Conservation (phyloP, 331 rosid genomes). For the Dryas integrifolia region DNA sequence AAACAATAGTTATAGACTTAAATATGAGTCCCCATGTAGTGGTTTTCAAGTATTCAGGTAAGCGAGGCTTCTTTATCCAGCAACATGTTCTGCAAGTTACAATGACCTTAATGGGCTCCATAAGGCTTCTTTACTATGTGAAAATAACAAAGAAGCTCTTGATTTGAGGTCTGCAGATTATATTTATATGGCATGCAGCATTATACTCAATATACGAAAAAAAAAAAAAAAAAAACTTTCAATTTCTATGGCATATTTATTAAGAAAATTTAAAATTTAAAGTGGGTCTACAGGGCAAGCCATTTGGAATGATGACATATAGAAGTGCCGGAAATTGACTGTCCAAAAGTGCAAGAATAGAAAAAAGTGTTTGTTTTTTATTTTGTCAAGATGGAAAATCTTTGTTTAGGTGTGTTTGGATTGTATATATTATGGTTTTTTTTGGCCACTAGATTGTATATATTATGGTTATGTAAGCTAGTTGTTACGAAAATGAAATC, state of each 20-base stretch:
- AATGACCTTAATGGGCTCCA: constrained; percentile 19
- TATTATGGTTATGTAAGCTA: not conserved
- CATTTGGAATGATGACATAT: not conserved
- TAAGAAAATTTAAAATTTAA: not conserved
- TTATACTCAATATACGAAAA: no score
- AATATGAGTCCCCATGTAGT: constrained; percentile 1
- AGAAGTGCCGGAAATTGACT: not conserved
- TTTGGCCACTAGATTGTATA: not conserved
- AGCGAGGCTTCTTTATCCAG: constrained; percentile 9
- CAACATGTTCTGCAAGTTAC: constrained; percentile 21
- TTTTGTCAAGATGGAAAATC: not conserved
- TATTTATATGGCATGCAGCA: no score
- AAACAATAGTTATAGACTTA: no score
- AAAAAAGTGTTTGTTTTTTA: not conserved
- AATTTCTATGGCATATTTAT: not conserved
- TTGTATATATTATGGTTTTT: not conserved
- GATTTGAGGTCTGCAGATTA: no score
- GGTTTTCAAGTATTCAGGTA: not conserved
- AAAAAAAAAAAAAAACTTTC: no score
- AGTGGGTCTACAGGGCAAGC: not conserved
- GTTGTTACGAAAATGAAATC: not conserved
- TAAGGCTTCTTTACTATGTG: no score
- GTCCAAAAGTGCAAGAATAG: not conserved
- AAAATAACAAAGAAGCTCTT: no score
- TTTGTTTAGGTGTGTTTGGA: no score